Conservation (phyloP, 2,329 filamentous ascomycete genomes). For the Colletotrichum simmondsii region DNA sequence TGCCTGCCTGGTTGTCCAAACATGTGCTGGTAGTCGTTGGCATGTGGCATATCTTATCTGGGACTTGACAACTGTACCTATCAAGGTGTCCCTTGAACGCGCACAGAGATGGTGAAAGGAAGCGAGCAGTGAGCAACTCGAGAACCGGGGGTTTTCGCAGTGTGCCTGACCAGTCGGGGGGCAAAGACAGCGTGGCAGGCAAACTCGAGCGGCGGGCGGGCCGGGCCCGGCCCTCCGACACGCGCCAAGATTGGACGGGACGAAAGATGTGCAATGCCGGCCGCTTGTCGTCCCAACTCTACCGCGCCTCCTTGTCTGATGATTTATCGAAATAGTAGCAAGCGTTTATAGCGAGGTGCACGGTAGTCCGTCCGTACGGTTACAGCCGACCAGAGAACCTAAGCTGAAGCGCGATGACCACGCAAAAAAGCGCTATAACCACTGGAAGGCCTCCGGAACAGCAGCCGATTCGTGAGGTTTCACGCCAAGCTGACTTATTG, state of each 20-base stretch:
- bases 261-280: slow-evolving; percentile 4
- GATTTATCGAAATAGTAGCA: neutral
- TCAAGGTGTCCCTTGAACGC: neutral
- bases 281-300: slow-evolving; percentile 28
- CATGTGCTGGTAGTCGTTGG: neutral
- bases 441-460: neutral
- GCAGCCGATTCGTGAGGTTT: slow-evolving; percentile 19
- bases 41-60: neutral
- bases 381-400: neutral
- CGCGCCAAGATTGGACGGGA: slow-evolving; percentile 30
- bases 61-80: neutral
- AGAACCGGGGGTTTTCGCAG: too few species aligned
- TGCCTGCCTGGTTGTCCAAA: neutral
- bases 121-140: too few species aligned
- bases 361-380: neutral
- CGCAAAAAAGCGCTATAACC: neutral
- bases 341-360: neutral
- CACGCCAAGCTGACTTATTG: slow-evolving; percentile 17
- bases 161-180: too few species aligned
- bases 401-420: neutral
- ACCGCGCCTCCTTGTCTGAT: neutral
- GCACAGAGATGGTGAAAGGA: too few species aligned
- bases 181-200: neutral
- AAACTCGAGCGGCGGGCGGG: slow-evolving; percentile 11
- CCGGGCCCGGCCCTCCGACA: slow-evolving; percentile 25